Evolutionary conservation across 345 rosid genomes (phyloP).

Genomic region (Balakata baccata): DNA sequence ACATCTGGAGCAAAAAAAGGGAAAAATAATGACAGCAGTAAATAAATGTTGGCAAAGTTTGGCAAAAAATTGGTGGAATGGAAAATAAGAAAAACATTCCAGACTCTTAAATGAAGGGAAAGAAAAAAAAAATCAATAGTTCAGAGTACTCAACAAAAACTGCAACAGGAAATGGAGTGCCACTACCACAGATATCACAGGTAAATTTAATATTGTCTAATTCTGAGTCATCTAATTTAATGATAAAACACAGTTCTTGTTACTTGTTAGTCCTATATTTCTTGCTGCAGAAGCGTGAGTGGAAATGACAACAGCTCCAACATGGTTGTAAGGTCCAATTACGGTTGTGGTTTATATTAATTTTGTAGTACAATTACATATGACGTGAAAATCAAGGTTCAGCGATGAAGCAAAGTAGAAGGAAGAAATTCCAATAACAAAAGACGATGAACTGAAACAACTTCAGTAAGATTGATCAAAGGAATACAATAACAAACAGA

Average conservation of each 20-base stretch:
- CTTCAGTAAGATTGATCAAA: not conserved
- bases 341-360: not conserved
- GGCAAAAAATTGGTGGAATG: not conserved
- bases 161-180: not conserved
- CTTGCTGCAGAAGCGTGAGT: not conserved
- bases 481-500: not conserved
- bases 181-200: not conserved
- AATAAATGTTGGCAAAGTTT: not conserved
- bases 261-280: too few relatives aligned
- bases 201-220: not conserved
- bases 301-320: not conserved
- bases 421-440: not conserved
- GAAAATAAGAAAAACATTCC: not conserved
- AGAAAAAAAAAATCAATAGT: not conserved
- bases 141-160: not conserved
- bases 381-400: not conserved
- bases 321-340: not conserved
- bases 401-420: not conserved
- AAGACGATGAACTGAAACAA: not conserved
- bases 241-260: too few relatives aligned
- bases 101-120: not conserved
- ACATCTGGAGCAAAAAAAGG: slow-evolving; percentile 30
- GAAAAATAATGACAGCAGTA: not conserved
- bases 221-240: too few relatives aligned
- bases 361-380: not conserved